phyloP scores from a whole-genome alignment of 2,329 filamentous ascomycete genomes.

The Ophiocordyceps camponoti-rufipedis region DNA sequence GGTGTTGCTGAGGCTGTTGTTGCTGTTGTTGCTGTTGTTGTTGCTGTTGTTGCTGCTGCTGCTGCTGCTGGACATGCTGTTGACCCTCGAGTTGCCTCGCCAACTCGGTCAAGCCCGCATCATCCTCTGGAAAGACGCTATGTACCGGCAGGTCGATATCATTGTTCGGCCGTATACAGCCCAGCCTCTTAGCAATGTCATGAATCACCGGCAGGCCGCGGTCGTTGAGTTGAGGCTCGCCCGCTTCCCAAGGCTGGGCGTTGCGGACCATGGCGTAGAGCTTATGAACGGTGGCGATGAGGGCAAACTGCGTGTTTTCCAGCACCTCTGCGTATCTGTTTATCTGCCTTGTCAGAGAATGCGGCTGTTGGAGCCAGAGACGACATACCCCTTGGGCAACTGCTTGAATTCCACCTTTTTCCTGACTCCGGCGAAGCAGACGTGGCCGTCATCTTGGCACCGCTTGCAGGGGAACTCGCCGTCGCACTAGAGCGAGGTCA shows the following conservation, averaged over 20 bases:
- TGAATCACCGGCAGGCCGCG: conserved; percentile 45
- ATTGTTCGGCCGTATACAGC: conserved; percentile 43
- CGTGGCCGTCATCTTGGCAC: conserved; percentile 46
- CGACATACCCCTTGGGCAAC: conserved; percentile 37
- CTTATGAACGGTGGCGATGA: conserved; percentile 47
- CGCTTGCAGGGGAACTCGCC: conserved; percentile 48
- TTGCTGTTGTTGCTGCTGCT: not conserved
- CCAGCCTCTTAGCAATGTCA: conserved; percentile 45
- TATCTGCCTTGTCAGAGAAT: not conserved
- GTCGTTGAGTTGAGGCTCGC: conserved; percentile 46
- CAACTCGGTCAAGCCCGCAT: conserved; percentile 36
- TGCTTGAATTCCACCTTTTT: conserved; percentile 56
- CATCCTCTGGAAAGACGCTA: conserved; percentile 42
- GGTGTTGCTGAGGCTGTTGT: too few relatives aligned
- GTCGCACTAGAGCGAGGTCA: conserved; percentile 28
- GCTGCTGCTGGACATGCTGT: conserved; percentile 8
- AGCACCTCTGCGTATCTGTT: conserved; percentile 46
- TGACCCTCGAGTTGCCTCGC: conserved; percentile 33
- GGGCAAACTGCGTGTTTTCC: conserved; percentile 45
- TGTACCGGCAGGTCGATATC: conserved; percentile 40
- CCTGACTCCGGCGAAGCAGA: conserved; percentile 43
- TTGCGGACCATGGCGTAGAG: conserved; percentile 45
- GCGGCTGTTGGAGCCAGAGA: too few relatives aligned
- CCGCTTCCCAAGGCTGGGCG: conserved; percentile 39
- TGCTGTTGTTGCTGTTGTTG: not conserved